Base-by-base conservation (phyloP, 2,329 filamentous ascomycete species). In the Arthroderma uncinatum region DNA sequence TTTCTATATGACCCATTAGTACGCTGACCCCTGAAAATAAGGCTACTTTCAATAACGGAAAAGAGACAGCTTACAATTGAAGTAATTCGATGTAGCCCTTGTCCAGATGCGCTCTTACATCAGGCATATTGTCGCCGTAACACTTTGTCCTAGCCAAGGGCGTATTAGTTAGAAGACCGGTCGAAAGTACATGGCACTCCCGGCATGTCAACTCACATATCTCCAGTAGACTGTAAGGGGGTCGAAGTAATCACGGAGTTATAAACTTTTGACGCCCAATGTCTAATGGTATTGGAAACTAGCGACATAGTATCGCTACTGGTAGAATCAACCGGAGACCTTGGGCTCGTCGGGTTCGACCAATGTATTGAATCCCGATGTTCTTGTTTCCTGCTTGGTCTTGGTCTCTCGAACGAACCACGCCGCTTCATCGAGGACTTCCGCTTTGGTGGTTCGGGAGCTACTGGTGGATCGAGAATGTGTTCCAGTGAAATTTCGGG, bases 201-300 rank as follows among this genome's bases (percentile, higher is more conserved):
- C 16, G 23, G 25, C 14, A 14, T 10, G 25, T 21, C 40, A 53
- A 44, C 67, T 64, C 52, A 74, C 73, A 59, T 65, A 60, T 71
- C 64, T 23, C 65, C 64, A 2, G 60, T 56, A 12, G 58, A 57
- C n/a, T 63, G 61, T 8, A 75, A 64, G 4, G 61, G 62, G 25
- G 55, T 57, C 25, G 61, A 58, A 6, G 70, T 61, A 12, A 64
- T 60, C 53, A 59, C 59, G 21, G 65, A 64, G 3, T 63, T 56
- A 48, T 76, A 76, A 0, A 75, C 68, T 6, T 63, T 65, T 54
- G 66, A 68, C 2, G 74, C 68, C 75, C 75, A 78, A 62, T 77
- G 75, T 8, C 68, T 66, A 55, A 65, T 61, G 1, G 70, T 71
- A 28, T 66, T 64, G 19, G 67, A 70, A 2, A 66, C 67, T 19